phyloP scores from a whole-genome alignment of 1,284 basidiomycete species.

The Microbotryum scabiosae region DNA sequence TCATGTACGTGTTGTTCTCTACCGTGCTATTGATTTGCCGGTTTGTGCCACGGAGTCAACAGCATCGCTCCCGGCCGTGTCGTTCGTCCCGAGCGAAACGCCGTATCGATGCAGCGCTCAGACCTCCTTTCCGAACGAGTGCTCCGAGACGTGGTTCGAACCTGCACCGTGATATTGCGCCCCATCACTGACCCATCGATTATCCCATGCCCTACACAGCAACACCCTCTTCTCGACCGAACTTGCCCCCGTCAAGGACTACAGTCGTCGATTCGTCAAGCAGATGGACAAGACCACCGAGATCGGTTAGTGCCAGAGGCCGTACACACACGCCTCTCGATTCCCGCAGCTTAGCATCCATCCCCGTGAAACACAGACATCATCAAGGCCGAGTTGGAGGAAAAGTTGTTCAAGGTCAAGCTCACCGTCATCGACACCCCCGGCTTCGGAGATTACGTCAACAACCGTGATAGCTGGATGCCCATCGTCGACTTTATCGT shows the following conservation, averaged over 20 bases:
- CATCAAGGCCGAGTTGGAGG: constrained; percentile 70
- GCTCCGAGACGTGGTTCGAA: too few relatives aligned
- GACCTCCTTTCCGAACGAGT: not conserved
- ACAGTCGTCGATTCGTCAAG: constrained; percentile 81
- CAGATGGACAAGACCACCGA: constrained; percentile 99
- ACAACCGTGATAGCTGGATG: constrained; percentile 97
- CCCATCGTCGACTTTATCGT: constrained; percentile 95
- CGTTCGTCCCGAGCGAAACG: too few relatives aligned
- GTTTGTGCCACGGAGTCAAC: too few relatives aligned
- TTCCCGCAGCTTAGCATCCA: not conserved
- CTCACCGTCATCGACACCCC: constrained; percentile 97
- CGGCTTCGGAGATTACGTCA: constrained; percentile 98
- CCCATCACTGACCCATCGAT: not conserved
- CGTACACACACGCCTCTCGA: too few relatives aligned
- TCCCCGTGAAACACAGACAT: constrained; percentile 32
- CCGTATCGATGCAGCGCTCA: not conserved
- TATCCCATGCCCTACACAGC: constrained; percentile 46
- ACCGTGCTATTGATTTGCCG: too few relatives aligned
- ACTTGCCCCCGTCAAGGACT: constrained; percentile 84
- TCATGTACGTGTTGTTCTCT: constrained; percentile 12
- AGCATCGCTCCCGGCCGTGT: too few relatives aligned
- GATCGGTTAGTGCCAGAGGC: constrained; percentile 37
- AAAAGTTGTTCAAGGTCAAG: constrained; percentile 99
- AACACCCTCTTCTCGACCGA: constrained; percentile 99
- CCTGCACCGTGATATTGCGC: too few relatives aligned